Evolutionary conservation across 768 basidiomycete genomes (phyloP), one percentile per base, ranked within the genome.

Genomic region (Amylocystis lapponica): DNA sequence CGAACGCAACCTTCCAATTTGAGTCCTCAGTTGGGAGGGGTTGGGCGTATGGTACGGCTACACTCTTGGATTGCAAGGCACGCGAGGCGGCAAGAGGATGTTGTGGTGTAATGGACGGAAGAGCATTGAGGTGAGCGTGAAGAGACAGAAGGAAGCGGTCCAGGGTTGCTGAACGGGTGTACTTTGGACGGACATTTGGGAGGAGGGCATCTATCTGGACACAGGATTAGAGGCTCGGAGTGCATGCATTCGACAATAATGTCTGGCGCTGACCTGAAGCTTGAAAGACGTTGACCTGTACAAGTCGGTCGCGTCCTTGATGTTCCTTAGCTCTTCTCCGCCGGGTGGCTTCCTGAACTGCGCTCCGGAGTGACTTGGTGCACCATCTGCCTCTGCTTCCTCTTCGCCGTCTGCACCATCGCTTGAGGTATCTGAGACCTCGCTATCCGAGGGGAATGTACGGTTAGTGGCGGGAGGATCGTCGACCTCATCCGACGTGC

Each of bases 1-100:
- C 79, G 54, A 86, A 96, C 0, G 79, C 73, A 17, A 96, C 81
- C 39, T 81, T 91, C 92, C 92, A 96, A 43, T 93, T 91, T 0
- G 82, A 80, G 27, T 88, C 86, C 57, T 84, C 77, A 0, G 79
- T 72, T 0, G 88, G 89, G 19, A 76, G 66, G 0, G 91, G 90
- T 1, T 73, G 55, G 1, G 79, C 73, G 55, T 83, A 88, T 0
- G 86, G 83, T 0, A 91, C 76, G 2, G 78, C 67, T 9, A 88
- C 61, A 5, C 74, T 71, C 34, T 71, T 70, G 46, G 76, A 72
- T 13, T 73, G 59, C 33, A 86, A 64, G 23, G 65, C 59, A 22
- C 75, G 67, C 29, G 82, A 67, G 2, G 83, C 92, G 36, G 72
- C 66, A 3, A 88, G 65, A 7, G 91, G 89, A 48, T 86, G 76